Evolutionary conservation across 1,139 yeast genomes (phyloP).

Genomic region (Pichia sp.): DNA sequence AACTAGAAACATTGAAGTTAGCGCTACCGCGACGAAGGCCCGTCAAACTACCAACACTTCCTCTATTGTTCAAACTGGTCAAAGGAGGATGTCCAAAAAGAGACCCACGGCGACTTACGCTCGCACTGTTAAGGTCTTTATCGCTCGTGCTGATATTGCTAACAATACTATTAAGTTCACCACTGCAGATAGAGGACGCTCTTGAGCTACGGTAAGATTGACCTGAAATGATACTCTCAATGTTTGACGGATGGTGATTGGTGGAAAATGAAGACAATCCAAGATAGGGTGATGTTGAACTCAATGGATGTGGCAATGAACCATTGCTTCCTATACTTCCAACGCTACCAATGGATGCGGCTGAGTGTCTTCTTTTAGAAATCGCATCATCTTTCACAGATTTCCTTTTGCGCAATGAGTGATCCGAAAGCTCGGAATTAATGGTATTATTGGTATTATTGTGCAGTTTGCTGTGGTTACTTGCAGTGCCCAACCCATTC

Average conservation of each 20-base stretch:
- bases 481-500: conserved; percentile 4
- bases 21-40: conserved; percentile 7
- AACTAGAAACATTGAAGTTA: neutral
- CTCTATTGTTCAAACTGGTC: neutral
- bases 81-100: conserved; percentile 6
- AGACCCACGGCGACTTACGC: conserved; percentile 10
- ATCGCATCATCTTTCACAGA: conserved; percentile 18
- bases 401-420: conserved; percentile 20
- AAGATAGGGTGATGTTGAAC: neutral
- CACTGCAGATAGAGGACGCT: conserved; percentile 10
- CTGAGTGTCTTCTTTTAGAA: conserved; percentile 26
- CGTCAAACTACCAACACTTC: conserved; percentile 5
- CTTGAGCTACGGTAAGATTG: conserved; percentile 7
- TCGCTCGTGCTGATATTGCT: conserved; percentile 2
- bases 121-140: neutral
- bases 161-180: conserved; percentile 1
- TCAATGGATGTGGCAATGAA: neutral
- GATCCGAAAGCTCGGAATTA: conserved; percentile 1
- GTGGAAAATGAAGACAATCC: conserved; percentile 5
- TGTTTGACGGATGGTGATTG: conserved; percentile 3
- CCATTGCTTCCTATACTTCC: conserved; percentile 1
- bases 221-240: neutral
- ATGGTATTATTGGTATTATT: neutral
- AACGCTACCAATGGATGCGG: conserved; percentile 21
- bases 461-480: neutral